Evolutionary conservation across 2,329 filamentous ascomycete genomes (phyloP), one percentile per base, ranked within the genome.

Genomic region (Aspergillus costaricaensis): DNA sequence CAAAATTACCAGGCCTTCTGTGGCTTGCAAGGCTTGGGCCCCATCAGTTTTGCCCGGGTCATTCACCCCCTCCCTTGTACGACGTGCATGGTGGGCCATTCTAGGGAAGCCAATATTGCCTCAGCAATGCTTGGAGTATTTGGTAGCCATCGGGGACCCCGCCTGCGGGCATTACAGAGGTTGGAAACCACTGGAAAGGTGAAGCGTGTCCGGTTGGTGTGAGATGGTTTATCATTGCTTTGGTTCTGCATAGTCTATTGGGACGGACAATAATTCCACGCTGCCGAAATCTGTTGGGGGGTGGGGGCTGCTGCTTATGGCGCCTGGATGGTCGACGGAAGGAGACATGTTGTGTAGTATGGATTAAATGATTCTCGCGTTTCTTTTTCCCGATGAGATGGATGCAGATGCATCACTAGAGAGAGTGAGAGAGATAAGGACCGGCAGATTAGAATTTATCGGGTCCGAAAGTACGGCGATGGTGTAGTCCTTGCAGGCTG

Each of bases 51-150:
- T 27, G 38, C 41, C 44, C 49, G 57, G 62, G 59, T 49, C 52
- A 27, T 52, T 63, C 39, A 49, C 57, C 55, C 58, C 66, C 67
- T 66, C 58, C 66, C 67, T 66, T 67, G 67, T 67, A 68, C 66
- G 59, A 67, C 62, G 53, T 66, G 65, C 67, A 66, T 67, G 44
- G 55, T 55, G 60, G 58, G 47, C 57, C 43, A 58, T 56, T 43
- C 30, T 56, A 39, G 53, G 49, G 27, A 36, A 59, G 41, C 41
- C 44, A 50, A 59, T 53, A 53, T 56, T 61, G 62, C 64, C 56
- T 63, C 47, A 55, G 44, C 54, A 50, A 41, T 59, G 60, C 21
- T 52, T 58, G 55, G 55, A 43, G 27, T 47, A 47, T 39, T 41
- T 50, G 49, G 32, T 57, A 51, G 52, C 39, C 43, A 43, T 44